phyloP scores from a whole-genome alignment of 768 basidiomycete genomes.

The Suillus placidus region DNA sequence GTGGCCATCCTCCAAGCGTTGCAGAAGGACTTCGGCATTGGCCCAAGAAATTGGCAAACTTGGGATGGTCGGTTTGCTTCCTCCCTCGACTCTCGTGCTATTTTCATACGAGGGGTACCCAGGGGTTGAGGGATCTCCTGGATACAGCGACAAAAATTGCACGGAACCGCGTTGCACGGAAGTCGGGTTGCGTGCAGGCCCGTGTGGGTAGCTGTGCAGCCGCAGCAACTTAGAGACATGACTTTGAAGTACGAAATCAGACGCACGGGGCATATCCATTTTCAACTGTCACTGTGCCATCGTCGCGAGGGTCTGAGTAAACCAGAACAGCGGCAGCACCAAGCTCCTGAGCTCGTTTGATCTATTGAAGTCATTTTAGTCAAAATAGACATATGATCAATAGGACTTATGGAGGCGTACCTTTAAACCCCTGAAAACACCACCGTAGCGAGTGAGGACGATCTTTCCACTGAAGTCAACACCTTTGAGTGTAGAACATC shows the following conservation, averaged over 20 bases:
- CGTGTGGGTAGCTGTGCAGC: conserved; percentile 55
- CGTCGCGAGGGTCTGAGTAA: conserved; percentile 67
- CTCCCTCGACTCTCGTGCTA: conserved; percentile 51
- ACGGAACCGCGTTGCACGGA: conserved; percentile 71
- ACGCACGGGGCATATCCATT: conserved; percentile 55
- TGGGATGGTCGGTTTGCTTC: conserved; percentile 56
- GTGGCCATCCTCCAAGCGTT: conserved; percentile 48
- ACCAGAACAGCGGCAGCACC: conserved; percentile 64
- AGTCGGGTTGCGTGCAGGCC: conserved; percentile 63
- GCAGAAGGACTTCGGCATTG: conserved; percentile 61
- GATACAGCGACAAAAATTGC: conserved; percentile 62
- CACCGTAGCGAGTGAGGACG: conserved; percentile 61
- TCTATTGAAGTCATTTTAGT: conserved; percentile 30
- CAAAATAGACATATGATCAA: conserved; percentile 12
- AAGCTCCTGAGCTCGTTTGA: conserved; percentile 66
- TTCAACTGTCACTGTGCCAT: conserved; percentile 59
- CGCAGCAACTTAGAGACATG: background rate
- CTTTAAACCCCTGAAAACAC: conserved; percentile 72
- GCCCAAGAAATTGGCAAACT: conserved; percentile 69
- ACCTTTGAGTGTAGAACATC: conserved; percentile 38
- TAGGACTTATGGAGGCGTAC: conserved; percentile 24
- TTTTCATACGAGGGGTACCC: conserved; percentile 70
- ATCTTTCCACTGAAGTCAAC: conserved; percentile 61
- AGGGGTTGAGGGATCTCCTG: conserved; percentile 49
- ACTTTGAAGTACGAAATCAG: background rate